These are phyloP conservation scores for Tylopilus orsonianus DNA, from an alignment of 1,284 basidiomycete species.

Conservation along the genomic window DNA sequence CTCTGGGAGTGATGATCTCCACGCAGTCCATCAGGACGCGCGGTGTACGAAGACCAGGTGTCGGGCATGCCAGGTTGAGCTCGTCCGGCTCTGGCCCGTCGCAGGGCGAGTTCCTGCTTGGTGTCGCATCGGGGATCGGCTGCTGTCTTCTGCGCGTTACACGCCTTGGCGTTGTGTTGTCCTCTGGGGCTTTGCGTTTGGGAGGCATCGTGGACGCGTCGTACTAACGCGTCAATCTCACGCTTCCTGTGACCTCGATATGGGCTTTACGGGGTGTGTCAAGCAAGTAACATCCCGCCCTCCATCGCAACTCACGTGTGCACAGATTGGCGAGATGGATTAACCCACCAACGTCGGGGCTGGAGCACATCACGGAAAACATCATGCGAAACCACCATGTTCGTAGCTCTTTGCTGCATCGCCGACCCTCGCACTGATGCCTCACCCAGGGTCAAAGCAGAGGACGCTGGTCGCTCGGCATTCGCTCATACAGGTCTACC, in stretches of 20 bases:
- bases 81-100: constrained; percentile 38
- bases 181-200: constrained; percentile 48
- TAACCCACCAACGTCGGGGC: constrained; percentile 69
- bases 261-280: constrained; percentile 66
- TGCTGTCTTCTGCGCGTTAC: constrained; percentile 16
- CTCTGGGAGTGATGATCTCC: constrained; percentile 37
- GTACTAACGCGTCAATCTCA: constrained; percentile 12
- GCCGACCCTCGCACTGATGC: constrained; percentile 20
- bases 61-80: constrained; percentile 33
- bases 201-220: constrained; percentile 40
- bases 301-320: constrained; percentile 9
- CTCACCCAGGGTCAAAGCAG: constrained; percentile 48
- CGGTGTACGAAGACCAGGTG: constrained; percentile 24
- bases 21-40: constrained; percentile 42
- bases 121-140: constrained; percentile 1
- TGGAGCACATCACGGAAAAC: constrained; percentile 67
- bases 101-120: neutral
- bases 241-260: constrained; percentile 37
- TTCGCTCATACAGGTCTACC: constrained; percentile 71
- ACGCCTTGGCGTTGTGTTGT: constrained; percentile 20
- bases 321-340: constrained; percentile 73
- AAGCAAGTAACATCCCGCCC: neutral
- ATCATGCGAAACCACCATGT: constrained; percentile 71
- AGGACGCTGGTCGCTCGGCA: constrained; percentile 66
- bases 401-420: constrained; percentile 25